These are phyloP conservation scores for Trichoderma parareesei DNA, from an alignment of 495 filamentous ascomycete species.

Conservation along the genomic window DNA sequence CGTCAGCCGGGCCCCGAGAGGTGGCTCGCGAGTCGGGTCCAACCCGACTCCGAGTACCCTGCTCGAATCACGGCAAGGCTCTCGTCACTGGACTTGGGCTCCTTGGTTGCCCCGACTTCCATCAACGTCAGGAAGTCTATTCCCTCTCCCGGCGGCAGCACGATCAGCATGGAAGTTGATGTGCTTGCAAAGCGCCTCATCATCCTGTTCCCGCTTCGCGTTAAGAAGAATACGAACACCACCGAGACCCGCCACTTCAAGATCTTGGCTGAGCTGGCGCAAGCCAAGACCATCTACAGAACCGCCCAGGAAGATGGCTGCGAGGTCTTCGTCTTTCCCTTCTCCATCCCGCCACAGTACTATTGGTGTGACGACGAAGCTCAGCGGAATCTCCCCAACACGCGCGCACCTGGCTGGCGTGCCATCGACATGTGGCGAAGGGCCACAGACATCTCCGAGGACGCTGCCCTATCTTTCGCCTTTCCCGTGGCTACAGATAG, in stretches of 20 bases:
- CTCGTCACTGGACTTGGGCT: not conserved
- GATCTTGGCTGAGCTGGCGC: not conserved
- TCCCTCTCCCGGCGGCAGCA: not conserved
- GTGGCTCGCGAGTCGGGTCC: not conserved
- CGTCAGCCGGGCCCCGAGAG: not conserved
- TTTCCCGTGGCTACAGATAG: constrained; percentile 8
- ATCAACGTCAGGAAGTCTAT: not conserved
- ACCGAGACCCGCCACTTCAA: not conserved
- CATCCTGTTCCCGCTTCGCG: not conserved
- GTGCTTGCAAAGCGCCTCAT: not conserved
- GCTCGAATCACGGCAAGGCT: not conserved
- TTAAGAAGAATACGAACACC: not conserved
- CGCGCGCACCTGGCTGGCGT: constrained; percentile 16
- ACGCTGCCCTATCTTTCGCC: constrained; percentile 45
- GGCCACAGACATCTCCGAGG: constrained; percentile 58
- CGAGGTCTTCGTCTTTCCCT: not conserved
- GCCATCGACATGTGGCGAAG: constrained; percentile 61
- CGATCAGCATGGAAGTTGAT: not conserved
- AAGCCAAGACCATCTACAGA: not conserved
- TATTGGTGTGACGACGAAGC: constrained; percentile 45
- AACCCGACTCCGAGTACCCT: not conserved
- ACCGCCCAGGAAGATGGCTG: not conserved
- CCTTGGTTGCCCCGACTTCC: not conserved
- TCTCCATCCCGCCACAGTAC: constrained; percentile 5
- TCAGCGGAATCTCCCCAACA: constrained; percentile 34